Evolutionary conservation across 495 filamentous ascomycete genomes (phyloP), one percentile per base, ranked within the genome.

Genomic region (Echria macrotheca): DNA sequence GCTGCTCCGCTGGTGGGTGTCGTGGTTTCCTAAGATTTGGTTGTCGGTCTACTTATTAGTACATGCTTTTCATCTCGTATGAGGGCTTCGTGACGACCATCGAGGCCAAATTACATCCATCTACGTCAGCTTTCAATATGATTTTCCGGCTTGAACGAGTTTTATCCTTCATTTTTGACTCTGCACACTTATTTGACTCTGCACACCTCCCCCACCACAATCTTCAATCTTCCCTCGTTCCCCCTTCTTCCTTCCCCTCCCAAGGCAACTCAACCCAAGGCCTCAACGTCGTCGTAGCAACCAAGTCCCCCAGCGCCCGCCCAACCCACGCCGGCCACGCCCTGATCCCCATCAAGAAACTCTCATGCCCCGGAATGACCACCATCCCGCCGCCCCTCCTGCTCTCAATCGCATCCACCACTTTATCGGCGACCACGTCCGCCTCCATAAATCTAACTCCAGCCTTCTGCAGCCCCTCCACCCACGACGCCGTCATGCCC

Each of bases 381-480:
- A 79, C 53, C 17, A 83, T 60, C 64, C 81, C 72, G 2, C 72
- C 77, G 55, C 80, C 78, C 53, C 68, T 52, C 1, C 74, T 78
- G 26, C 44, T 69, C 32, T 78, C 58, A 17, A 85, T 74, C 60
- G 78, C 69, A 31, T 69, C 57, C 6, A 79, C 74, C 24, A 85
- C 63, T 10, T 55, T 70, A 62, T 80, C 79, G 0, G 80, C 81
- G 17, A 86, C 74, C 10, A 72, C 80, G 57, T 81, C 79, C 3
- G 75, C 72, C 22, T 75, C 61, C 45, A 83, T 58, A 35, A 57
- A 12, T 70, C 53, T n/a, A 74, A 78, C 41, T 68, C 56, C 21
- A 77, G 39, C 54, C 75, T 81, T 18, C 39, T 49, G 12, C 22
- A 52, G 61, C 73, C 68, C 51, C 70, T 67, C 4, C 72, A 64